Conservation (phyloP, 1,284 basidiomycete genomes). For the Apiotrichum gracile region DNA sequence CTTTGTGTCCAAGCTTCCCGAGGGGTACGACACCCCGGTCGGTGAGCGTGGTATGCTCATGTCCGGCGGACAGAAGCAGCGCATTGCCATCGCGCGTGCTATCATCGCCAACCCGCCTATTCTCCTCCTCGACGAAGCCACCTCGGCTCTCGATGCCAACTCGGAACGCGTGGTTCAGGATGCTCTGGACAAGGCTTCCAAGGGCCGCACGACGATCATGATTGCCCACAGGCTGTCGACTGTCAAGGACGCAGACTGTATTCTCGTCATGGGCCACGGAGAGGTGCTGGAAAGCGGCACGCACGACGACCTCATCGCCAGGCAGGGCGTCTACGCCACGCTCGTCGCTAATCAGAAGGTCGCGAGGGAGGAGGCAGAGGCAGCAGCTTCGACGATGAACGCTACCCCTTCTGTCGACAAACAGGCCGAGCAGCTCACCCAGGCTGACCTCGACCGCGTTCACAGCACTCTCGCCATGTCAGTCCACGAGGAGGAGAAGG, state of each 20-base stretch:
- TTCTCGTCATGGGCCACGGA: conserved; percentile 82
- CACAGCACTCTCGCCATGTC: not conserved
- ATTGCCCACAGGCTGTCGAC: conserved; percentile 51
- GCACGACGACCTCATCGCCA: conserved; percentile 55
- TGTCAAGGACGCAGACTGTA: conserved; percentile 55
- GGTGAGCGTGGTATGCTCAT: conserved; percentile 89
- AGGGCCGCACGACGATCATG: conserved; percentile 52
- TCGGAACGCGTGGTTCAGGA: conserved; percentile 90
- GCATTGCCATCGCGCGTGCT: conserved; percentile 87
- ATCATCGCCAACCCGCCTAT: conserved; percentile 81
- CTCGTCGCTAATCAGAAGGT: conserved; percentile 40
- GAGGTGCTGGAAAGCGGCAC: conserved; percentile 76
- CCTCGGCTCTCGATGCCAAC: conserved; percentile 81
- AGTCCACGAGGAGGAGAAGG: not conserved
- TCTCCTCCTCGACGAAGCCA: conserved; percentile 55
- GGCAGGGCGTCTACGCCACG: conserved; percentile 50
- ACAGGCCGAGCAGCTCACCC: not conserved
- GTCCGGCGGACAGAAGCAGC: conserved; percentile 90
- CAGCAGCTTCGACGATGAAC: not conserved
- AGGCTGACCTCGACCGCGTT: not conserved
- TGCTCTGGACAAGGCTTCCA: conserved; percentile 84
- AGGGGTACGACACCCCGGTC: conserved; percentile 84
- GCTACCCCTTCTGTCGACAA: not conserved
- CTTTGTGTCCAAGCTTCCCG: conserved; percentile 76
- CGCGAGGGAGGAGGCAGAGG: conserved; percentile 13